Evolutionary conservation across 768 basidiomycete species (phyloP), one percentile per base, ranked within the genome.

Genomic region (Lactarius hengduanensis): DNA sequence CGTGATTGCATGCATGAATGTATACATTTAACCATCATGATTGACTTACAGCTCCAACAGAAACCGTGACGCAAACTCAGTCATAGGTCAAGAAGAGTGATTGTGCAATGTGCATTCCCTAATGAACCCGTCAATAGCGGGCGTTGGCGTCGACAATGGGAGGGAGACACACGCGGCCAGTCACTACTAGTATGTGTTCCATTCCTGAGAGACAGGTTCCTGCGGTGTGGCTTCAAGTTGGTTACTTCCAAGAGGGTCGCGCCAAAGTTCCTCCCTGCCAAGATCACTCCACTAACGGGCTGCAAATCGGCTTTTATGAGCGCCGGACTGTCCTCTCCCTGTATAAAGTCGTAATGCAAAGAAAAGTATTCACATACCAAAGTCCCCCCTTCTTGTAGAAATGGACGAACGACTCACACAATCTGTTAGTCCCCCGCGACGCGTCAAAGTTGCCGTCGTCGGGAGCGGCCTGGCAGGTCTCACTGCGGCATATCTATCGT

Each of bases 401-500:
- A 47, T 28, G 61, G 34, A 13, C 7, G 56, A 28, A 32, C 20
- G 16, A 30, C 18, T n/a, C 30, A 10, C 11, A 13, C n/a, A 41
- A 22, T 34, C 47, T 18, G 43, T 28, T 38, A 18, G 6, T 5
- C 34, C 36, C 1, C 41, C 20, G 20, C 59, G 60, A 22, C 74
- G 78, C 64, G 79, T 72, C 43, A 86, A 85, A 67, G 85, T 92
- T 36, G 89, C 89, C 2, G 81, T 92, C 38, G 74, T 91, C 15
- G 90, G 90, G 15, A 86, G 83, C 64, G 90, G 90, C 22, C 81
- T 93, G 5, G 88, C 90, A 26, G 90, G 90, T 4, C 79, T 92
- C 30, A 87, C 89, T 0, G 81, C 88, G 30, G 87, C 87, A 2
- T 83, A 90, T 73, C 74, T 88, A n/a, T 75, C 92, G 13, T 75